Evolutionary conservation across 164 flowering plant genomes (phyloP), one percentile per base, ranked within the genome.

Genomic region (Annona cherimola): DNA sequence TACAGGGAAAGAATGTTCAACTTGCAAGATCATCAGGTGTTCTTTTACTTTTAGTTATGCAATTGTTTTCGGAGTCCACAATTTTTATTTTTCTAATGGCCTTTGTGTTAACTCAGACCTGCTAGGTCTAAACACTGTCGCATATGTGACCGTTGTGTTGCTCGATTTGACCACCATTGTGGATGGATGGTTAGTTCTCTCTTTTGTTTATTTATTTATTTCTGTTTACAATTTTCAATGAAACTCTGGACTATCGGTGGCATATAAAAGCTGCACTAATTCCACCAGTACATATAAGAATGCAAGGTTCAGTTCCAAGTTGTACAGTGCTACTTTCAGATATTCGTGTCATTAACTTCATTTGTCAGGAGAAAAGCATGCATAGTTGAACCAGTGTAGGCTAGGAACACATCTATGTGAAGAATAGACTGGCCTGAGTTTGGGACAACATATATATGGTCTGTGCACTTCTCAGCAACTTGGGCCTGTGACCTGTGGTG

Each of bases 71-170:
- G 20, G 35, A 57, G 44, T 70, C 35, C n/a, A 45, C 3, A 69
- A 42, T 69, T 44, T 3, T 6, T 2, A 26, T 50, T 68, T 59
- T 14, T 69, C 73, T 80, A 11, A 79, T 77, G 71, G 64, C 54
- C 67, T 39, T 71, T 76, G 16, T 75, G 54, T 67, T 14, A 81
- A 67, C 20, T 76, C 79, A 95, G 99, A 76, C 98, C 98, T 78
- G 99, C 99, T 69, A 88, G 98, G 78, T 93, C 99, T 72, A 95
- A 95, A 83, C 99, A 95, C 74, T 95, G 99, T 83, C 83, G 96
- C 82, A 81, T 95, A 69, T 95, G 99, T 76, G 76, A 90, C 76
- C 90, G 99, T 19, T 95, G 99, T 83, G 91, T 95, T 63, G 97
- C 97, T 41, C 89, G 99, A 45, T 95, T 95, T 82, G 99, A 95